These are phyloP conservation scores for Thielaviopsis euricoi DNA, from an alignment of 2,329 filamentous ascomycete species.

Conservation along the genomic window DNA sequence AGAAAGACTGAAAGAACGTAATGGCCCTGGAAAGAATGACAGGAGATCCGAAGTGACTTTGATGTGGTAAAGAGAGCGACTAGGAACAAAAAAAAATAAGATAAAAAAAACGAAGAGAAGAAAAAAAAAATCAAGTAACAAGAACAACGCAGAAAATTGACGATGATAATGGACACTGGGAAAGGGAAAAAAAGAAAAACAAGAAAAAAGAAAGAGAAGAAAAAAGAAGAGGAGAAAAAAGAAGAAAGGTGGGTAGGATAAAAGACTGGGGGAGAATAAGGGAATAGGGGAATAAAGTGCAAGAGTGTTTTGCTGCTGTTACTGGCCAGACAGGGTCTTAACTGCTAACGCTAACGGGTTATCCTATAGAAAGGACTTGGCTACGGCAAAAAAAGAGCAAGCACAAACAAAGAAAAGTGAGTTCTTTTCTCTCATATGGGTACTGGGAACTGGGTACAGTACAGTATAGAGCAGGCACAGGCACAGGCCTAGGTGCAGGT, in stretches of 20 bases:
- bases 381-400: no score
- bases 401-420: no score
- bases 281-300: conserved; percentile 15
- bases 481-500: no score
- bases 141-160: conserved; percentile 18
- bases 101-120: conserved; percentile 13
- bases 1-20: conserved; percentile 10
- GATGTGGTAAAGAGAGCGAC: conserved; percentile 32
- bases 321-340: no score
- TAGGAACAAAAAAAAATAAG: conserved; percentile 30
- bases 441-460: no score
- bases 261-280: conserved; percentile 16
- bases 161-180: conserved; percentile 17
- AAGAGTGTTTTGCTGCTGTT: no score
- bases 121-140: conserved; percentile 15
- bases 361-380: no score
- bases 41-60: conserved; percentile 32
- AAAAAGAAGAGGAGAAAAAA: conserved; percentile 19
- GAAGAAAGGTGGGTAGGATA: conserved; percentile 21
- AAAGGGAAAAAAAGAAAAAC: conserved; percentile 17
- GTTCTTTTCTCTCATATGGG: no score
- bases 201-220: conserved; percentile 19
- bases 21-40: conserved; percentile 22
- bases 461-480: no score
- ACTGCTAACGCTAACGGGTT: no score